These are phyloP conservation scores for Ceratocystis albifundus DNA, from an alignment of 2,329 filamentous ascomycete genomes.

Conservation along the genomic window DNA sequence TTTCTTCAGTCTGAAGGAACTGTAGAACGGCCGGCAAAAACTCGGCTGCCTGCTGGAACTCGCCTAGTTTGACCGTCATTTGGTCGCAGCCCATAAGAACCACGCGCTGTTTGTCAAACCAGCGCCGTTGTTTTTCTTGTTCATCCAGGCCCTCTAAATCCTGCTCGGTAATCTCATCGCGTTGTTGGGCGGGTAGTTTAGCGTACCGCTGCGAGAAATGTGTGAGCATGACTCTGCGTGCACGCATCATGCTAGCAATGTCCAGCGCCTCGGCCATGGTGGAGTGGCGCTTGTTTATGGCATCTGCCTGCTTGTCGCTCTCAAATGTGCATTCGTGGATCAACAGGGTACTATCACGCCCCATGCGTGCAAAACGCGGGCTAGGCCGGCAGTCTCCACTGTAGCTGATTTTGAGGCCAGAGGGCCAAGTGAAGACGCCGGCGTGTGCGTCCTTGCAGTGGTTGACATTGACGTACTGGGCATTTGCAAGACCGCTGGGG, in stretches of 20 bases:
- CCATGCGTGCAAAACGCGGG: constrained; percentile 55
- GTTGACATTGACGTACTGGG: constrained; percentile 56
- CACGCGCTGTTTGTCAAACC: constrained; percentile 40
- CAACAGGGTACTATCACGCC: constrained; percentile 64
- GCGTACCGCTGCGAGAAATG: constrained; percentile 94
- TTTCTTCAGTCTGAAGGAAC: constrained; percentile 38
- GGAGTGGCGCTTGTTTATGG: constrained; percentile 76
- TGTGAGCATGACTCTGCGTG: constrained; percentile 69
- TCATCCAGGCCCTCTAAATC: constrained; percentile 27
- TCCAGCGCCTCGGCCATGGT: constrained; percentile 77
- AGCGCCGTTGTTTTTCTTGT: constrained; percentile 28
- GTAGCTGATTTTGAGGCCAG: constrained; percentile 77
- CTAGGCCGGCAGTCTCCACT: constrained; percentile 88
- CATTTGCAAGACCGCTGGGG: constrained; percentile 49
- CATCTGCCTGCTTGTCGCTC: constrained; percentile 68
- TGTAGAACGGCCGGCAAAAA: constrained; percentile 46
- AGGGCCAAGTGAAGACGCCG: constrained; percentile 63
- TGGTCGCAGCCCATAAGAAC: constrained; percentile 68
- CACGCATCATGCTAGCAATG: constrained; percentile 67
- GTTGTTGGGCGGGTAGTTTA: constrained; percentile 50
- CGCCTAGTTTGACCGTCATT: constrained; percentile 60
- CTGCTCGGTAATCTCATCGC: constrained; percentile 37
- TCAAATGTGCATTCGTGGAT: constrained; percentile 96
- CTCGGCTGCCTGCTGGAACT: constrained; percentile 54
- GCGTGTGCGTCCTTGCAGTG: constrained; percentile 76